Base-by-base conservation (phyloP, 768 basidiomycete genomes). In the Holtermannia corniformis region DNA sequence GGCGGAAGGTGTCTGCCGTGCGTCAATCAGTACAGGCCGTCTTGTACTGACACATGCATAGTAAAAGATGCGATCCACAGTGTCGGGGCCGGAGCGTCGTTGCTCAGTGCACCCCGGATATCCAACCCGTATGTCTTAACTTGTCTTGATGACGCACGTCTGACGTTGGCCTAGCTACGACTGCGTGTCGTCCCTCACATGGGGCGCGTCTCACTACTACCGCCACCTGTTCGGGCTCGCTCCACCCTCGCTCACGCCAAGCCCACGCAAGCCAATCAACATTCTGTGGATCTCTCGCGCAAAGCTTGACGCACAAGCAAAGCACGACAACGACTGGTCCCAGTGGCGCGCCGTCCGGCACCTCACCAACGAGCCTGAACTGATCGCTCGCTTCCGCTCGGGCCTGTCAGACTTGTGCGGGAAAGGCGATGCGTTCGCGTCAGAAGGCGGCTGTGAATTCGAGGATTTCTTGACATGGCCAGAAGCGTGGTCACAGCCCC, bases 131-230 rank as follows among this genome's bases (percentile, higher is more conserved):
- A 12, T n/a, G 13, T n/a, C 41, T 47, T 28, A 25, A 23, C 49
- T 25, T 11, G n/a, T 4, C 13, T 43, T 16, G 32, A 22, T 21
- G n/a, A 32, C n/a, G 2, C 21, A 16, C n/a, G 5, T 21, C 13
- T 48, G 19, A 1, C 22, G 23, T 10, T 23, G 10, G 40, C 40
- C 2, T 13, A 63, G 65, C 13, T 61, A 61, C 46, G 48, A 54
- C 10, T 70, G 68, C 53, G 63, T 64, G 12, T 64, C 68, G 13
- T 48, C 66, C 1, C 58, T 70, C 10, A 63, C 63, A 0, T 70
- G 66, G 68, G 68, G 61, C 0, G 60, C 68, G 16, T 59, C 66
- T 0, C 68, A 70, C 49, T 70, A 63, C 50, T 67, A 64, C 43
- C 64, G 68, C n/a, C 57, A 64, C 40, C 54, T 70, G 4, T 67